Percentiles rank a stretch among this genome's conserved stretches.
These are phyloP conservation scores for Gonapodya prolifera DNA, from an alignment of 192 early-diverging fungal genomes.

Conservation along the genomic window DNA sequence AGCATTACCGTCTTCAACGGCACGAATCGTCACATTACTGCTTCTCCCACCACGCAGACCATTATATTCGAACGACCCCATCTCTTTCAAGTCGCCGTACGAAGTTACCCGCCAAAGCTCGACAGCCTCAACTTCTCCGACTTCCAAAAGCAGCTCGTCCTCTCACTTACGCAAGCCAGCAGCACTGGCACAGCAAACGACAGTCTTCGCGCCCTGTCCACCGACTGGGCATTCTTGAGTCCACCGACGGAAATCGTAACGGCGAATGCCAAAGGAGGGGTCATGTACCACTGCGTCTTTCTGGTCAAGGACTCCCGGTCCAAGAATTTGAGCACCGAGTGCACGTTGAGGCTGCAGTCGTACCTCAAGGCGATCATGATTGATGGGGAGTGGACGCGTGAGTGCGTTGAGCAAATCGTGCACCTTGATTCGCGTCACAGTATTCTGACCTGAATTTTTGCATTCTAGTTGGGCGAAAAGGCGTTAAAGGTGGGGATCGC, in stretches of 20 bases:
- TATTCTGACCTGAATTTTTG: too few relatives aligned
- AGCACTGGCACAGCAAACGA: background rate
- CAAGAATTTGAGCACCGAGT: background rate
- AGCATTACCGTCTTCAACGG: background rate
- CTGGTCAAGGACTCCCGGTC: background rate
- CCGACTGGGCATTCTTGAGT: background rate
- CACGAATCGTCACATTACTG: too few relatives aligned
- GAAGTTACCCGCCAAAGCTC: background rate
- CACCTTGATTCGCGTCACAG: too few relatives aligned
- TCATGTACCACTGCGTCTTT: background rate
- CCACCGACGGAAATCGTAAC: background rate
- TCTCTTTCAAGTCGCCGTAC: background rate
- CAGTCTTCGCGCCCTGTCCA: background rate
- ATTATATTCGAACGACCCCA: background rate
- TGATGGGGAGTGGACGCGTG: background rate
- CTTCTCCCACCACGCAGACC: background rate
- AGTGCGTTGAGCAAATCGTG: too few relatives aligned
- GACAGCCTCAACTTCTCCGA: background rate
- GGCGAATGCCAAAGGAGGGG: background rate
- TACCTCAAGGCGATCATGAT: background rate
- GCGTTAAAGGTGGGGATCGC: too few relatives aligned
- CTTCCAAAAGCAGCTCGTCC: background rate
- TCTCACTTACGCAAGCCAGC: background rate
- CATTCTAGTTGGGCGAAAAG: too few relatives aligned
- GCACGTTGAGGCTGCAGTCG: background rate